Base-by-base conservation (phyloP, 2,329 filamentous ascomycete genomes). In the Teratosphaeria destructans region DNA sequence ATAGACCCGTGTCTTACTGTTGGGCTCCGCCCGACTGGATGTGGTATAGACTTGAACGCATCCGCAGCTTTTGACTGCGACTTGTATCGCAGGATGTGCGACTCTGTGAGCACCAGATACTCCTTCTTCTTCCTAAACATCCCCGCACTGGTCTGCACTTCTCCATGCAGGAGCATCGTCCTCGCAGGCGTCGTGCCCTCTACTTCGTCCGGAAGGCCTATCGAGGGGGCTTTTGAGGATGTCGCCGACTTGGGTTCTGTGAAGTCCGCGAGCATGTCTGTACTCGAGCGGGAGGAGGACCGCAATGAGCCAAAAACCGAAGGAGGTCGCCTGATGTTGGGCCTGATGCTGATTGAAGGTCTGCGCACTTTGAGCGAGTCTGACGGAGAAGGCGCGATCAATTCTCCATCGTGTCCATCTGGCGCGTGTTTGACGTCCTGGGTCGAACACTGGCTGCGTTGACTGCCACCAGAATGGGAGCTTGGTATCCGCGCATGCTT, bases 51-150 rank as follows among this genome's bases (percentile, higher is more conserved):
- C 54, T 81, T 78, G 65, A 88, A 89, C 47, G 79, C 76, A 60
- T 89, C 86, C 32, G 80, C 77, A 12, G 86, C 86, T 70, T 86
- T 86, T 53, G 77, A 74, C 65, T 87, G 84, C 66, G 77, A 86
- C 71, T 88, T 87, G 76, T 86, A 88, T 12, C 86, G 80, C 58
- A 88, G 74, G 59, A 89, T 74, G 70, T 88, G 84, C 5, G 80
- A 82, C 64, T 88, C 86, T 6, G 85, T 89, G 64, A 89, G 75
- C 14, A 89, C 86, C 58, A 89, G 75, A 66, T 87, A 89, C 70
- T 89, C 85, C 72, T 81, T 86, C 75, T 85, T 87, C 74, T 87
- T 88, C 70, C 85, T 78, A 73, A 88, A 87, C 79, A 89, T 83
- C 61, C 83, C 82, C 59, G 82, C 85, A 55, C 83, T 84, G 12